Evolutionary conservation across 2,329 filamentous ascomycete genomes (phyloP), one percentile per base, ranked within the genome.

Genomic region (Xylariomycetidae sp.): DNA sequence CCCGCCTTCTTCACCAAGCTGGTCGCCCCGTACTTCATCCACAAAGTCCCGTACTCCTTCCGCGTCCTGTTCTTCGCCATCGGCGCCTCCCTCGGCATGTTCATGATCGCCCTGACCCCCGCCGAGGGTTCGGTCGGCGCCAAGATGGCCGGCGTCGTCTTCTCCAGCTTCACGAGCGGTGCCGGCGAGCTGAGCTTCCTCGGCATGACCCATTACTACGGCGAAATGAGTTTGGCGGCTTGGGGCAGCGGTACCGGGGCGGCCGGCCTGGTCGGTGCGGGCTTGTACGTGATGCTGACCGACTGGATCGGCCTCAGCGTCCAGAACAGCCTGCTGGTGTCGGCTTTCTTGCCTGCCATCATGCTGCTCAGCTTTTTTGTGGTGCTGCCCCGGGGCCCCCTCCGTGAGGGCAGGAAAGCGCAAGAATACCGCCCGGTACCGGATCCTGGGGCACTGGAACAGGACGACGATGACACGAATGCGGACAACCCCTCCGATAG

Each of bases 221-320:
- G 90, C 0, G 80, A 78, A 7, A 82, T 85, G 59, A 87, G 86
- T 48, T 70, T 96, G 13, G 89, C 89, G 0, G 82, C 86, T 22
- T 98, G 92, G 92, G 85, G 87, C 0, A 90, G 84, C 43, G 90
- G 90, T 0, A 95, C 90, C 0, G 90, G 90, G 2, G 90, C 84
- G 0, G 90, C 90, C 1, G 90, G 90, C 0, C 59, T 98, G 37
- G 70, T 90, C 1, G 92, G 92, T 5, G 87, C 90, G 1, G 88
- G 88, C 0, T 70, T 90, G 10, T 98, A 96, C 60, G 85, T 93
- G 6, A 54, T 90, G 29, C 72, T 92, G 38, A 96, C 90, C 1
- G 89, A 85, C 19, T 84, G 81, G 53, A 66, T 93, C 36, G 78
- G 79, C 1, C 72, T 95, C 43, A 78, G 74, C 32, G 85, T 95